Percentiles rank a stretch among this genome's conserved stretches.
These are phyloP conservation scores for Staphylotrichum tortipilum DNA, from an alignment of 495 filamentous ascomycete species.

Conservation along the genomic window DNA sequence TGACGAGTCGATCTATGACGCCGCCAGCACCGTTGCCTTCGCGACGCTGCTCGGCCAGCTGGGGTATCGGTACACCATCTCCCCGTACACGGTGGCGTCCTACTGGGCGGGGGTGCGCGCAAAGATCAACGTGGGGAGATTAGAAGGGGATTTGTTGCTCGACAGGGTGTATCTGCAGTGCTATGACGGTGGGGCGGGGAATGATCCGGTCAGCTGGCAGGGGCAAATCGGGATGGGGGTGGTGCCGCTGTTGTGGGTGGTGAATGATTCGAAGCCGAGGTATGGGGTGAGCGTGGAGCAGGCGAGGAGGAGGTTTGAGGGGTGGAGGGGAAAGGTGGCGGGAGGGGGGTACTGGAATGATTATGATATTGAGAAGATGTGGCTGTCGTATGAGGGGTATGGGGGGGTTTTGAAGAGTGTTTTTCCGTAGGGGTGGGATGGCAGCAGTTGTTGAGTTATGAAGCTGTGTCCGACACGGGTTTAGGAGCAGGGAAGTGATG, in stretches of 20 bases:
- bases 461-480: no score
- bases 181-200: slow-evolving; percentile 35
- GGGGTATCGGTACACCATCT: slow-evolving; percentile 34
- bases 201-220: slow-evolving; percentile 31
- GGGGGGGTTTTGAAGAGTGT: slow-evolving; percentile 22
- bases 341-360: slow-evolving; percentile 41
- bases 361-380: slow-evolving; percentile 40
- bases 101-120: background rate
- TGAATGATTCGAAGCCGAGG: slow-evolving; percentile 37
- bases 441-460: no score
- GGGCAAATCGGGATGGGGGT: slow-evolving; percentile 30
- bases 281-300: slow-evolving; percentile 29
- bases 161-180: slow-evolving; percentile 28
- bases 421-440: slow-evolving; percentile 18
- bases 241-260: slow-evolving; percentile 38
- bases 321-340: slow-evolving; percentile 27
- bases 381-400: slow-evolving; percentile 31
- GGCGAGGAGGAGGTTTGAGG: slow-evolving; percentile 23
- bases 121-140: background rate
- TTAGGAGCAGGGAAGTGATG: no score
- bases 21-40: slow-evolving; percentile 30
- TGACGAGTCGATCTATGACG: slow-evolving; percentile 37
- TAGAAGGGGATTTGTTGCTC: slow-evolving; percentile 15
- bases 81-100: slow-evolving; percentile 23
- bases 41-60: slow-evolving; percentile 31